These are phyloP conservation scores for Aphanomyces invadans DNA, from an alignment of 352 stramenopile genomes.

Conservation along the genomic window DNA sequence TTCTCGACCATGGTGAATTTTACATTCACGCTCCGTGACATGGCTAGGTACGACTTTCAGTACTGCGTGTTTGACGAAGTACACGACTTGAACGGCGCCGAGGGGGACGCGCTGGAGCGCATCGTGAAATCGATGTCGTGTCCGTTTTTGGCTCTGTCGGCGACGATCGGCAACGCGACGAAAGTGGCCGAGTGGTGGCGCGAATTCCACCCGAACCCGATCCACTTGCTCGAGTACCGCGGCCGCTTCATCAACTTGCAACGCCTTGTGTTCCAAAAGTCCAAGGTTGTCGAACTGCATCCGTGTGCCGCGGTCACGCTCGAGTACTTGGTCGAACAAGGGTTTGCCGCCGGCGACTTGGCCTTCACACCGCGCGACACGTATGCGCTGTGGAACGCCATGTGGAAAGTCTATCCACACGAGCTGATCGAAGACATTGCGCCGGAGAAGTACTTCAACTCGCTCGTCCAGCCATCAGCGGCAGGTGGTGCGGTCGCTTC, in stretches of 20 bases:
- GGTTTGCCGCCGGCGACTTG: constrained; percentile 72
- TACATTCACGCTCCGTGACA: too few relatives aligned
- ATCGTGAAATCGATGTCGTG: constrained; percentile 94
- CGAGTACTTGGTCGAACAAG: constrained; percentile 76
- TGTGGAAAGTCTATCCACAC: constrained; percentile 60
- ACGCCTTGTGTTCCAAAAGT: constrained; percentile 90
- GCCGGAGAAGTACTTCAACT: constrained; percentile 91
- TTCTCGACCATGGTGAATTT: too few relatives aligned
- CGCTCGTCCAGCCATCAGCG: constrained; percentile 21
- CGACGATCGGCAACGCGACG: constrained; percentile 95
- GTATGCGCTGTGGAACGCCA: constrained; percentile 91
- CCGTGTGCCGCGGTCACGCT: constrained; percentile 77
- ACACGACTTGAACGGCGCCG: constrained; percentile 95
- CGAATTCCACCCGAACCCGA: constrained; percentile 61
- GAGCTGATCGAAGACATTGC: constrained; percentile 88
- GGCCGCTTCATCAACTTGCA: constrained; percentile 98
- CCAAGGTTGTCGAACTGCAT: constrained; percentile 62
- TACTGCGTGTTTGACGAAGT: constrained; percentile 99
- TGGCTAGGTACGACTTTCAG: constrained; percentile 87
- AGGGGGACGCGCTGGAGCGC: constrained; percentile 94
- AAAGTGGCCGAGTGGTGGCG: constrained; percentile 94
- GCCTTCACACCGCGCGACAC: constrained; percentile 96
- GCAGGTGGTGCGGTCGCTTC: constrained; percentile 17
- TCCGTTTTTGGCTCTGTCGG: constrained; percentile 95
- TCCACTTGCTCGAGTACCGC: constrained; percentile 94